These are phyloP conservation scores for Clarireedia sp. DNA, from an alignment of 2,329 filamentous ascomycete genomes.

Conservation along the genomic window DNA sequence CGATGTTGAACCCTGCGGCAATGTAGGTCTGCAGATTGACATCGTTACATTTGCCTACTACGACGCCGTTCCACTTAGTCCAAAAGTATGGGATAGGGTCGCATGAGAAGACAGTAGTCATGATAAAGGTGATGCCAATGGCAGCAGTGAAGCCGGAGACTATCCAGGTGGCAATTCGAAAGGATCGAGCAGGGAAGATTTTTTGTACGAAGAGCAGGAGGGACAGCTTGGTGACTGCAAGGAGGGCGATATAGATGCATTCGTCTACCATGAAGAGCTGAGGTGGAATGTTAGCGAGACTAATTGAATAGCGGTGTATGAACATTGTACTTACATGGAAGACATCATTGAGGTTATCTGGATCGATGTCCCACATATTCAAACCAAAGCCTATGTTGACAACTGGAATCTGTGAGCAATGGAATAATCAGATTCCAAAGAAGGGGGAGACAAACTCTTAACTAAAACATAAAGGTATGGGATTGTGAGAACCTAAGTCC, in stretches of 20 bases:
- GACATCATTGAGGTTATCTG: background rate
- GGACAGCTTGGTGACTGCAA: too few relatives aligned
- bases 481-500: background rate
- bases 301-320: background rate
- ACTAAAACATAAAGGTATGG: background rate
- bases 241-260: too few relatives aligned
- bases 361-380: background rate
- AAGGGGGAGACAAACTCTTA: background rate
- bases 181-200: background rate
- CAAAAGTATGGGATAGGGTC: background rate
- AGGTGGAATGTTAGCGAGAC: too few relatives aligned
- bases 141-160: background rate
- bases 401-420: background rate
- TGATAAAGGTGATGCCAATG: background rate
- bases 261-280: too few relatives aligned
- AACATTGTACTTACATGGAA: background rate
- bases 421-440: too few relatives aligned
- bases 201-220: too few relatives aligned
- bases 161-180: background rate
- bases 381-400: background rate
- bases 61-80: constrained; percentile 38
- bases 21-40: constrained; percentile 42
- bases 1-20: constrained; percentile 43
- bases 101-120: background rate
- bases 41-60: constrained; percentile 40